phyloP scores from a whole-genome alignment of 352 stramenopile species.

The Globisporangium nodosum region DNA sequence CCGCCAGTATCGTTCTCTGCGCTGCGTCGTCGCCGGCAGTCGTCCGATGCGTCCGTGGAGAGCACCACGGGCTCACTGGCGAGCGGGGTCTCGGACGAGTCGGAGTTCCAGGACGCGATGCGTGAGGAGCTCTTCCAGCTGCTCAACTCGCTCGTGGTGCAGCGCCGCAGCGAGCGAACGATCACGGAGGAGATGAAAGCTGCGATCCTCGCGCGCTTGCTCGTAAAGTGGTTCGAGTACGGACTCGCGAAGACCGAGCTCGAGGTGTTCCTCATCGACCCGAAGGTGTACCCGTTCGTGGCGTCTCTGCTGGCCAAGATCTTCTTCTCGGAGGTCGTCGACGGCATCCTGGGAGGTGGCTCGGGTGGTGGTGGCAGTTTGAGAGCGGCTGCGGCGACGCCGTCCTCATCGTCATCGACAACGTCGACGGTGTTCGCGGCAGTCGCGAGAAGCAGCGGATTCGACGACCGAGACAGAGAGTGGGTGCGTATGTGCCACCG shows the following conservation, averaged over 20 bases:
- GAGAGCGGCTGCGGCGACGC: not conserved
- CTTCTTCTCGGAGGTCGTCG: constrained; percentile 70
- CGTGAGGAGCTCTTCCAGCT: constrained; percentile 58
- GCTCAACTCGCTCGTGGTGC: constrained; percentile 57
- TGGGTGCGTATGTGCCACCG: constrained; percentile 73
- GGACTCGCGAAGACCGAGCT: constrained; percentile 45
- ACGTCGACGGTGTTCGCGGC: not conserved
- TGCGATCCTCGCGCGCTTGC: constrained; percentile 66
- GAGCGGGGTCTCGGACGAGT: constrained; percentile 27
- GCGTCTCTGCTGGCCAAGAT: constrained; percentile 59
- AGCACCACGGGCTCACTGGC: constrained; percentile 12
- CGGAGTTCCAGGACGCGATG: constrained; percentile 48
- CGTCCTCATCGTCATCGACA: not conserved
- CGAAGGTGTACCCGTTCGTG: constrained; percentile 52
- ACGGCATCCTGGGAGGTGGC: constrained; percentile 31
- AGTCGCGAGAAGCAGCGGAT: constrained; percentile 12
- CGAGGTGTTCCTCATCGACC: constrained; percentile 59
- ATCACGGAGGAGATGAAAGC: constrained; percentile 41
- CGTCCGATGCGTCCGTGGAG: constrained; percentile 24
- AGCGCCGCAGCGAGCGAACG: constrained; percentile 20
- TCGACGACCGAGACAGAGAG: constrained; percentile 72
- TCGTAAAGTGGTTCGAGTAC: constrained; percentile 86
- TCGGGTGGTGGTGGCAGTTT: not conserved
- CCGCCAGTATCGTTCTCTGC: not conserved
- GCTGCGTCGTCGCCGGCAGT: constrained; percentile 13